Evolutionary conservation across 345 rosid species (phyloP), one percentile per base, ranked within the genome.

Genomic region (Pistacia integerrima): DNA sequence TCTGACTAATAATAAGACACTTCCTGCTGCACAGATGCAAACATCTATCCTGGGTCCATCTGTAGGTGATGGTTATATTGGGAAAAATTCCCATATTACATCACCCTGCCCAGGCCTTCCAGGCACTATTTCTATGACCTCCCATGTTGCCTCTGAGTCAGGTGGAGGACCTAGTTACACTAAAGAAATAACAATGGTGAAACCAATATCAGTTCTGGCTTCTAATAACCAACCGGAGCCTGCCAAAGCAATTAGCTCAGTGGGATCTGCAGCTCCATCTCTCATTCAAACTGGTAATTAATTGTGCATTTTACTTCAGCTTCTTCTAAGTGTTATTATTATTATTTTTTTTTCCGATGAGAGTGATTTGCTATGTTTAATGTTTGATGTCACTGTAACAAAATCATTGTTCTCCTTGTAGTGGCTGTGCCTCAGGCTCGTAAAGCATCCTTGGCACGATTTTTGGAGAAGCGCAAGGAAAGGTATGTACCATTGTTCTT

Each of bases 341-440:
- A 54, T 17, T 49, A n/a, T 59, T 68, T 2, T 33, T n/a, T 48
- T 46, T 52, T 71, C 52, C 72, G 54, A 63, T 41, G 18, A 62
- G 22, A 62, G 10, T 48, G 6, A 22, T 60, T 60, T 70, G 30
- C 4, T 18, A 63, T 36, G 10, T 51, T 20, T 61, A 2, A 36
- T 35, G 3, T 67, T 33, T 73, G 36, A 69, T 20, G 17, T 30
- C 28, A 20, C 33, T 68, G 35, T 28, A 65, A 76, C 36, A 36
- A 69, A 68, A 28, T 10, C 12, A 55, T 4, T 41, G 0, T 48
- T 62, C 30, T 72, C 57, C 63, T 61, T 73, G 81, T 84, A 85
- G 94, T 81, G 35, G 93, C 90, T 64, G 87, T 90, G 76, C 94
- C 97, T 54, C 93, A 87, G 84, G 92, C 93, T 82, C 93, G 93